phyloP scores from a whole-genome alignment of 768 basidiomycete genomes.

The Mrakia gelida region DNA sequence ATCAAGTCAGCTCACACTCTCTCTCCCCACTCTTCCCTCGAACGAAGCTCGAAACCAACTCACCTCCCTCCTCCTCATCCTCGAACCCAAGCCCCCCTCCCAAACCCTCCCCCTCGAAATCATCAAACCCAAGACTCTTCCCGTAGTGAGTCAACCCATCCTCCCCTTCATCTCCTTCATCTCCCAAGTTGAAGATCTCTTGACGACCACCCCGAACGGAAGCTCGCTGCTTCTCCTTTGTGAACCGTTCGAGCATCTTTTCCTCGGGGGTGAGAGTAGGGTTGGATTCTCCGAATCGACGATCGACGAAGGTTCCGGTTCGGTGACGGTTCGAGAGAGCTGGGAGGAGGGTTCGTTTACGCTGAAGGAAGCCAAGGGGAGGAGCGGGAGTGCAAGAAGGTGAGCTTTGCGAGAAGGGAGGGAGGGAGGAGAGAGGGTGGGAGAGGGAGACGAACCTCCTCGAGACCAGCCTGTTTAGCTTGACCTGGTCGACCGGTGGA shows the following conservation, averaged over 20 bases:
- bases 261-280: constrained; percentile 90
- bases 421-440: neutral
- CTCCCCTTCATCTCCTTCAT: constrained; percentile 52
- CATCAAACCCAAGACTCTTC: constrained; percentile 25
- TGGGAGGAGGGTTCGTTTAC: constrained; percentile 80
- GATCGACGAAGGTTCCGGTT: constrained; percentile 83
- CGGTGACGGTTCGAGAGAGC: constrained; percentile 72
- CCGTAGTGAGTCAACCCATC: constrained; percentile 27
- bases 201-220: constrained; percentile 49
- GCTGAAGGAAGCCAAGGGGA: constrained; percentile 49
- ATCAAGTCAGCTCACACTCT: too few species aligned
- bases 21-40: too few species aligned
- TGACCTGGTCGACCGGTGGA: constrained; percentile 74
- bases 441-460: constrained; percentile 57
- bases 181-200: constrained; percentile 74
- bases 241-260: constrained; percentile 94
- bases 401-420: neutral
- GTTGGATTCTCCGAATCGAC: constrained; percentile 94
- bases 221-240: constrained; percentile 68
- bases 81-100: constrained; percentile 37
- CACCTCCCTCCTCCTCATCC: constrained; percentile 27
- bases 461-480: constrained; percentile 84
- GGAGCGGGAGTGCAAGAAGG: neutral
- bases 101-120: constrained; percentile 27
- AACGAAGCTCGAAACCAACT: neutral